phyloP scores from a whole-genome alignment of 148 eudicot species.

The Fallopia convolvulus region DNA sequence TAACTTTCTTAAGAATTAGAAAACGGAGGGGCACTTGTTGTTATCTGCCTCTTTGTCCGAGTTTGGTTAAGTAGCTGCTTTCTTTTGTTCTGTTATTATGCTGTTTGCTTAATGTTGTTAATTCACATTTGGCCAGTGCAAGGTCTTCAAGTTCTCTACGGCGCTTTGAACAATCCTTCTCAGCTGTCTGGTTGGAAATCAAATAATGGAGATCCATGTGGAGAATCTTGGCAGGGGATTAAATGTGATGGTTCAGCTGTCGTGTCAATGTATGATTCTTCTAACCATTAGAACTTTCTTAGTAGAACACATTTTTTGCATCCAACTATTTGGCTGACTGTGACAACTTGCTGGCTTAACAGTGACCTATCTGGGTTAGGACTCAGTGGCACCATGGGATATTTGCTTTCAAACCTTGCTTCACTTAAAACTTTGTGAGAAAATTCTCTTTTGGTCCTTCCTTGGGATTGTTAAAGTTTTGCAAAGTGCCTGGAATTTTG shows the following conservation, averaged over 20 bases:
- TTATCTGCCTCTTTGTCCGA: not conserved
- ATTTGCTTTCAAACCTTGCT: slow-evolving; percentile 46
- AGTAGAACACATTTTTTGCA: not conserved
- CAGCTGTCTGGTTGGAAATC: slow-evolving; percentile 80
- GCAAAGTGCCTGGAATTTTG: not conserved
- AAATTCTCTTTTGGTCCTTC: not conserved
- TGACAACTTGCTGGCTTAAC: slow-evolving; percentile 25
- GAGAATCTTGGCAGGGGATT: slow-evolving; percentile 90
- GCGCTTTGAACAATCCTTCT: slow-evolving; percentile 67
- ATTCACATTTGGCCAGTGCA: slow-evolving; percentile 43
- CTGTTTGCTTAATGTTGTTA: not conserved
- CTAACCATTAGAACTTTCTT: not conserved
- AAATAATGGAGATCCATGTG: slow-evolving; percentile 88
- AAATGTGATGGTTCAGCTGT: slow-evolving; percentile 81
- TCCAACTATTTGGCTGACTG: slow-evolving; percentile 7
- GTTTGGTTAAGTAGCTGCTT: not conserved
- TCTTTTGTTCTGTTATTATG: slow-evolving; percentile 3
- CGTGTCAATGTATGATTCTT: slow-evolving; percentile 57
- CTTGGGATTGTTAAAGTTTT: not conserved
- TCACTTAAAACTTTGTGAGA: slow-evolving; percentile 72
- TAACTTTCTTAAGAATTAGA: not conserved
- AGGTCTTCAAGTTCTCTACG: slow-evolving; percentile 76
- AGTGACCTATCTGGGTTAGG: slow-evolving; percentile 80
- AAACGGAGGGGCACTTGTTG: not conserved
- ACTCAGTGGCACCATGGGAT: slow-evolving; percentile 80